Evolutionary conservation across 1,284 basidiomycete genomes (phyloP), one percentile per base, ranked within the genome.

Genomic region (Thelephora terrestris): DNA sequence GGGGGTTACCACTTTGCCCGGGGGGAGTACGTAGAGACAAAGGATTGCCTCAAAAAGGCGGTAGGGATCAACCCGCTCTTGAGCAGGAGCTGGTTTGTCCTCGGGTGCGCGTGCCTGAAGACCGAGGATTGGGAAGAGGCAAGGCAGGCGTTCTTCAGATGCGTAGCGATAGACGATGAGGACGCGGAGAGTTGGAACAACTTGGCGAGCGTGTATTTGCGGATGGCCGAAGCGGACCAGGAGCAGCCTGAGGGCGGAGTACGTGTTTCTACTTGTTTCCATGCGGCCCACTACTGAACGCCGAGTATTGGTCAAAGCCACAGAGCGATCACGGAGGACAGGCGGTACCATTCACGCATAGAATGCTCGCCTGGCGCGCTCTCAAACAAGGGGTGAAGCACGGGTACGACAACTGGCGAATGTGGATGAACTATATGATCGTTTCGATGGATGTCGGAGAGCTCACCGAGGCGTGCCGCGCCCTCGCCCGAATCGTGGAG

Each of bases 141-240:
- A 1, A 80, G 83, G 49, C 81, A 86, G 43, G 85, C 89, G 1
- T 99, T 99, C 66, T 71, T 74, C 44, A 74, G 94, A 34, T 92
- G 91, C 58, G 92, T 96, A 0, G 71, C 78, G 7, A 81, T 99
- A 52, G 94, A 98, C 53, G 91, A 95, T 52, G 95, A 99, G 57
- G 94, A 99, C 61, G 90, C 81, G 3, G 95, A 99, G 72, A 94
- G 91, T 55, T 99, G 96, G 96, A 97, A 88, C 63, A 99, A 99
- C 64, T 71, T 99, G 47, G 96, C 95, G 20, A 94, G 87, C 53
- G 86, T 94, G 59, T 97, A 98, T 65, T 76, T 99, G 48, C 81
- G 90, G 25, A 75, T 93, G 64, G 82, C 79, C 23, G 71, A 76
- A 46, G 58, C 55, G 7, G 62, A 32, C 50, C 39, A 42, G 21